Base-by-base conservation (phyloP, 2,329 filamentous ascomycete genomes). In the Plenodomus lindquistii region DNA sequence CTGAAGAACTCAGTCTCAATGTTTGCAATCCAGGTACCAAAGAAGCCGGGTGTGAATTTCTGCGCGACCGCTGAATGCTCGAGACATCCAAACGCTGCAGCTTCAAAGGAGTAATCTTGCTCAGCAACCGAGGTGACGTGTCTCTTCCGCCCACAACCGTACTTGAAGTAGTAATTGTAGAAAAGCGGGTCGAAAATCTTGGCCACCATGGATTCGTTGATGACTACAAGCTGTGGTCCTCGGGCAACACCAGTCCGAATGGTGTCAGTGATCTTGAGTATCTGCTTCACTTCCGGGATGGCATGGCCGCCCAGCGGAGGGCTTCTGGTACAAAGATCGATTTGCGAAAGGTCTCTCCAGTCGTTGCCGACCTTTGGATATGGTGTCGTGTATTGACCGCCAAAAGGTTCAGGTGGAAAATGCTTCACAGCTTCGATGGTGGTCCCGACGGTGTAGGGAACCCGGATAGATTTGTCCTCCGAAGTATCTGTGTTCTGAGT, bases 171-270 rank as follows among this genome's bases (percentile, higher is more conserved):
- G n/a, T 41, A 42, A 3, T 34, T 18, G 19, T 46, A 39, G 11
- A 37, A 20, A 5, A 50, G 38, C 6, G 50, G 50, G 13, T 54
- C 47, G 27, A 47, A 50, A 13, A 50, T 50, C 22, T 47, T 54
- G 3, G 50, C 47, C 6, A 50, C 47, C 21, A 44, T 18, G 10
- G 9, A 18, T 8, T 36, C 22, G 4, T 50, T 42, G 5, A 45
- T 27, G 2, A 40, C 27, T 7, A 50, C 40, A 7, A 53, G 10
- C 18, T 50, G 50, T 8, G 50, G 47, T 9, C 38, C 41, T 9
- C 17, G 36, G n/a, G n/a, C 15, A 15, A 36, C 37, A 1, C 47
- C 50, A 4, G 44, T 44, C 10, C 43, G 40, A 20, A 53, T 41
- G 1, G 7, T 17, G 2, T 18, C 22, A 7, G 44, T 50, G 37